A percentile compares a stretch with the other conserved stretches of the same genome.
Conservation (phyloP, 768 basidiomycete species). For the Podaxis pistillaris region DNA sequence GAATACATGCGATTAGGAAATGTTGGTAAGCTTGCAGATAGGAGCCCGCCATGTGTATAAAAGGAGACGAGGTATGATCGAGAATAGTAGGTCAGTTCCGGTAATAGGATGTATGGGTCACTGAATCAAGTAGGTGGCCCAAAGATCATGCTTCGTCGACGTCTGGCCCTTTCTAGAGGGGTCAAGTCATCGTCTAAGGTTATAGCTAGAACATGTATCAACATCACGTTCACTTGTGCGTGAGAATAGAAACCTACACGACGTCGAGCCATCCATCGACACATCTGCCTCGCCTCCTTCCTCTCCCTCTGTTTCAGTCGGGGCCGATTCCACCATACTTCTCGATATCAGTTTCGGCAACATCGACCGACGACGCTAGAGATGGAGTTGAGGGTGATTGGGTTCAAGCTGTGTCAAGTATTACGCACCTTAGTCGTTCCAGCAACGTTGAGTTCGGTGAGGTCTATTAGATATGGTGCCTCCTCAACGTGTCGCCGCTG, state of each 20-base stretch:
- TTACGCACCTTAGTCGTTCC: slow-evolving; percentile 58
- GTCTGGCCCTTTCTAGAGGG: slow-evolving; percentile 67
- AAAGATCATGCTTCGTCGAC: slow-evolving; percentile 40
- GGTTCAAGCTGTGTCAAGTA: not conserved
- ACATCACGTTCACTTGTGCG: slow-evolving; percentile 2
- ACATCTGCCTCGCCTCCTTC: slow-evolving; percentile 32
- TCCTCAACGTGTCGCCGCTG: slow-evolving; percentile 64
- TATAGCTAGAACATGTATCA: slow-evolving; percentile 33
- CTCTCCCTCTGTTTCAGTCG: slow-evolving; percentile 25
- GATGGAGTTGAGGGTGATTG: slow-evolving; percentile 5
- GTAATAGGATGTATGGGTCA: not conserved
- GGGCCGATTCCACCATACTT: slow-evolving; percentile 20
- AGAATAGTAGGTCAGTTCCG: not conserved
- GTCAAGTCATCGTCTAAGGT: slow-evolving; percentile 54
- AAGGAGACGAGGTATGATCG: not conserved
- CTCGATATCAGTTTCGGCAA: slow-evolving; percentile 56
- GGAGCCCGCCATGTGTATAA: not conserved
- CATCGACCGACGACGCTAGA: slow-evolving; percentile 72
- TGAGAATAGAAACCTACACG: slow-evolving; percentile 32
- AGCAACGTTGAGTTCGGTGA: slow-evolving; percentile 57
- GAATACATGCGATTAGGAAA: slow-evolving; percentile 1
- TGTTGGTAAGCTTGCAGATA: not conserved
- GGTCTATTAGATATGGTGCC: slow-evolving; percentile 59
- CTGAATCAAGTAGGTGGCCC: slow-evolving; percentile 26
- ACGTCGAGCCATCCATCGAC: slow-evolving; percentile 44